Evolutionary conservation across 2,329 filamentous ascomycete genomes (phyloP), one percentile per base, ranked within the genome.

Genomic region (Xylaria polymorpha): DNA sequence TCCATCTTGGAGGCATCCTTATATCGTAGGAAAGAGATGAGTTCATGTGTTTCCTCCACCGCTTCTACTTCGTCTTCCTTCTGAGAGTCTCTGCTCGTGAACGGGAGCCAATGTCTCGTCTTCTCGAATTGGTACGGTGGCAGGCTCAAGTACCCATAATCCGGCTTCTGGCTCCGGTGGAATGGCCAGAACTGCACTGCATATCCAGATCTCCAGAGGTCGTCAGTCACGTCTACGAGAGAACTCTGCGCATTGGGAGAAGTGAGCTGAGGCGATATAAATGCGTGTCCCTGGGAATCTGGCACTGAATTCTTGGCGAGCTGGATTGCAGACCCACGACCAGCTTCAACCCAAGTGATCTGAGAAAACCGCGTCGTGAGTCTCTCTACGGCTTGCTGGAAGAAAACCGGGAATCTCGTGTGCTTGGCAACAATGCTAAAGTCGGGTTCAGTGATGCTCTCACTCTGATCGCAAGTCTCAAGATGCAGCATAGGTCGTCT

Each of bases 41-140:
- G 51, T 51, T 69, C 58, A 20, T 66, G 63, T 15, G 25, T 44
- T 48, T 57, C 63, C n/a, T 46, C 46, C 15, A 29, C 46, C 8
- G 8, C 56, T 57, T 60, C 35, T 53, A 43, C 20, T 50, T 60
- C 22, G 10, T 37, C 56, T 37, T 65, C 66, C 2, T 53, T 51
- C 41, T 41, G 56, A 8, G 35, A n/a, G 12, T 61, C 50, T 51
- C 43, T 50, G 48, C 43, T 37, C 22, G n/a, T 66, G 43, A 51
- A 53, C 53, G 51, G 56, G 5, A 72, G 55, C 80, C 80, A 81
- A 55, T 81, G 78, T 1, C 61, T 51, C 0, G 68, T 70, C 61
- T 78, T 77, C 46, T 79, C 75, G 51, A 81, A 81, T 56, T 81
- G 80, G 66, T 81, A 81, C 1, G 79, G 75, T 4, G 79, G 80